phyloP scores from a whole-genome alignment of 176 grass and related monocot species.

The Miscanthus lutarioriparius region DNA sequence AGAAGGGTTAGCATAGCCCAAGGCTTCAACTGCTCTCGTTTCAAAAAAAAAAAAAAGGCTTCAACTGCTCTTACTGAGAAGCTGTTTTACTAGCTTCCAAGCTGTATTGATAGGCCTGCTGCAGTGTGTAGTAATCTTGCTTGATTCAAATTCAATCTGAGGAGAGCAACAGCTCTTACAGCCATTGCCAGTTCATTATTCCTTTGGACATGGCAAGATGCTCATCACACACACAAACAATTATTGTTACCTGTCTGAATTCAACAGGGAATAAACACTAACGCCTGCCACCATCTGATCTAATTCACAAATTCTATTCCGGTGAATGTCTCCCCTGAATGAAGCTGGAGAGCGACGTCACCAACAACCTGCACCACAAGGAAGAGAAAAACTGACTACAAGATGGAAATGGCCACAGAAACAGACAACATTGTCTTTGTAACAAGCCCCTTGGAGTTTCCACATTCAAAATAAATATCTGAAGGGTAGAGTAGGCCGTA shows the following conservation, averaged over 20 bases:
- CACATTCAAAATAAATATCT: neutral
- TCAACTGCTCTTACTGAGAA: too few species aligned
- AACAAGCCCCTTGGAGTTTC: neutral
- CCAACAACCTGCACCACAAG: constrained; percentile 68
- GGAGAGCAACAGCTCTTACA: neutral
- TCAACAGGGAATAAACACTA: neutral
- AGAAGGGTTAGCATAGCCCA: too few species aligned
- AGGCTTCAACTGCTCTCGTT: too few species aligned
- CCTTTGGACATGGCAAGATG: neutral
- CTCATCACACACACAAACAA: neutral
- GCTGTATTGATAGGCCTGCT: too few species aligned
- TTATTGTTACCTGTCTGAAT: neutral
- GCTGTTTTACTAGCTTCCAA: too few species aligned
- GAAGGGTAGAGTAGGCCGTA: too few species aligned
- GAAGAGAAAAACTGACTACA: neutral
- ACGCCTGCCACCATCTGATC: neutral
- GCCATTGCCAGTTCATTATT: neutral
- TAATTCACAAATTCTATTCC: constrained; percentile 87
- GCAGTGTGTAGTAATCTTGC: neutral
- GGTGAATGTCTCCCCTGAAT: constrained; percentile 60
- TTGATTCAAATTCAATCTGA: neutral
- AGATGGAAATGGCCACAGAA: neutral
- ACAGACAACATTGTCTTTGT: neutral
- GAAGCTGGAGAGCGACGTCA: constrained; percentile 70
- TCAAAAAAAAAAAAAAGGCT: too few species aligned